phyloP scores from a whole-genome alignment of 495 filamentous ascomycete species.

The Tuber brumale region DNA sequence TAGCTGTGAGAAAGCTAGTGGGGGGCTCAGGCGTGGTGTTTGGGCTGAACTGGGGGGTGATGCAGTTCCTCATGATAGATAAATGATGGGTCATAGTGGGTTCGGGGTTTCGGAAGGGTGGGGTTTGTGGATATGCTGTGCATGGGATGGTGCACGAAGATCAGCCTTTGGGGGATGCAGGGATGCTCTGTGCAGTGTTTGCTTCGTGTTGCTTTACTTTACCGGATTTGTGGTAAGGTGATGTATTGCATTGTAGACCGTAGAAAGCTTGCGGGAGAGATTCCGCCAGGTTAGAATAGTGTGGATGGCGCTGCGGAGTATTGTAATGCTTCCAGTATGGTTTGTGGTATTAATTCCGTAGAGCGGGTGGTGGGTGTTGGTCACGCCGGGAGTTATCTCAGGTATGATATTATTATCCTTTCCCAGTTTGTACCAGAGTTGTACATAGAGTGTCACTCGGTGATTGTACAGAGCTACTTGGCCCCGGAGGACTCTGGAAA shows the following conservation, averaged over 20 bases:
- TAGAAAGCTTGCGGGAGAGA: neutral
- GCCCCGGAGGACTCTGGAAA: neutral
- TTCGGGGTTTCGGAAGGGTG: neutral
- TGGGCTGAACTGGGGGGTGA: neutral
- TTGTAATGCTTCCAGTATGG: neutral
- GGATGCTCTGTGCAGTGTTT: neutral
- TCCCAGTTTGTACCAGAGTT: neutral
- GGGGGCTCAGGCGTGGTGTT: neutral
- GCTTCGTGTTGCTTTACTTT: neutral
- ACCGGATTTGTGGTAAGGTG: neutral
- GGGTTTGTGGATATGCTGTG: neutral
- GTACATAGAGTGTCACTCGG: neutral
- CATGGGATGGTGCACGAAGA: neutral
- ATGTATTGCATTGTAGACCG: neutral
- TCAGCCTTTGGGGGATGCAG: neutral
- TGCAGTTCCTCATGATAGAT: neutral
- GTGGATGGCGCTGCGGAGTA: neutral
- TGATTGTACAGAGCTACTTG: neutral
- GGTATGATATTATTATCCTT: neutral
- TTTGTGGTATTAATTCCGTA: neutral
- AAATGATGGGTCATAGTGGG: neutral
- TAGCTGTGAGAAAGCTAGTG: neutral
- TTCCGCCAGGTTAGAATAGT: too few species aligned
- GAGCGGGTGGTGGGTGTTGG: neutral
- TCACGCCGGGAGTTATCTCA: neutral